Evolutionary conservation across 805 yeast genomes (phyloP).

Genomic region (Hagleromyces aurorensis): DNA sequence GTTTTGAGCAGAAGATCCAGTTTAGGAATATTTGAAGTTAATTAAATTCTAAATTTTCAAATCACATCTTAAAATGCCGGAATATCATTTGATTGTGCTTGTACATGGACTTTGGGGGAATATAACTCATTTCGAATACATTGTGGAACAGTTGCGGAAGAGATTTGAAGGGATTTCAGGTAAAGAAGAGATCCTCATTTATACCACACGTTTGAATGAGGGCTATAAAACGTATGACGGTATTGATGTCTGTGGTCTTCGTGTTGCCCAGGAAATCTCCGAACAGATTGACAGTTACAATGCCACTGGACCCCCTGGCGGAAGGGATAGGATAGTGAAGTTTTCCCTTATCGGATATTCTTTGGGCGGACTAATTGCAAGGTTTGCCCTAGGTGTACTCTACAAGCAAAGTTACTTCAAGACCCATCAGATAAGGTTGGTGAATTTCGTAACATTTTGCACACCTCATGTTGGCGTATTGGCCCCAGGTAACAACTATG

Average conservation of each 20-base stretch:
- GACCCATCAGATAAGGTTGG: conserved; percentile 40
- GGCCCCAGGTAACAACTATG: conserved; percentile 47
- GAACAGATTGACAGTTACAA: conserved; percentile 29
- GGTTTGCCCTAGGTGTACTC: conserved; percentile 71
- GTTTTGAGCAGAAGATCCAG: too few species aligned
- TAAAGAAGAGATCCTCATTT: conserved; percentile 16
- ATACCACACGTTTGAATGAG: conserved; percentile 44
- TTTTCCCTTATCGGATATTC: conserved; percentile 78
- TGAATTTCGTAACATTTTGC: conserved; percentile 54
- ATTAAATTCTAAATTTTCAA: too few species aligned
- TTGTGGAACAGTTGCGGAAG: conserved; percentile 39
- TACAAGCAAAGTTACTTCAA: conserved; percentile 45
- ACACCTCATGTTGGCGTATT: conserved; percentile 64
- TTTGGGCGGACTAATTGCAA: conserved; percentile 71
- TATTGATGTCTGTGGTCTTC: conserved; percentile 71
- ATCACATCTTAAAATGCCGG: too few species aligned
- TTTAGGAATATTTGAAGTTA: too few species aligned
- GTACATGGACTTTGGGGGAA: conserved; percentile 78
- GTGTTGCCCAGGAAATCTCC: conserved; percentile 63
- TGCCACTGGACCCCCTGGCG: conserved; percentile 9
- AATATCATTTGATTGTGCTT: conserved; percentile 48
- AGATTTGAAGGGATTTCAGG: conserved; percentile 22
- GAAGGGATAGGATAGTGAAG: conserved; percentile 42
- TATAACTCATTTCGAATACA: conserved; percentile 55
- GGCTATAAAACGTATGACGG: conserved; percentile 84